Evolutionary conservation across 768 basidiomycete species (phyloP), one percentile per base, ranked within the genome.

Genomic region (Boletus reticulatus): DNA sequence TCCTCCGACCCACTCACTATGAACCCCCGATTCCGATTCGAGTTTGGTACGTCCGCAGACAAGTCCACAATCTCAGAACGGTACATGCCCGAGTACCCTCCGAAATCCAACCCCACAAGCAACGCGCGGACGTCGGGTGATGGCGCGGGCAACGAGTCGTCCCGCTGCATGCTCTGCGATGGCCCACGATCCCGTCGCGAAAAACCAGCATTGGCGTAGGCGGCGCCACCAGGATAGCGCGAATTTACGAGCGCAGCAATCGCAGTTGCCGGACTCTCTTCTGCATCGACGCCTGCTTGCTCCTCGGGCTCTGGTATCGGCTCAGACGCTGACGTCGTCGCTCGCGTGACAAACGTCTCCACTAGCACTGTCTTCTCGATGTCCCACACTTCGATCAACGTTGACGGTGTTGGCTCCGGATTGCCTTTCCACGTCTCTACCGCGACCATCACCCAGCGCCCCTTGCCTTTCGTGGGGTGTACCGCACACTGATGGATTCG

Each of bases 1-100:
- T 99, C 97, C 62, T 95, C 92, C 0, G 94, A 96, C 2, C 92
- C 96, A 22, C 83, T 93, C 29, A 98, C 73, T 70, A 96, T 78
- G 68, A 86, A 98, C 0, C 90, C 92, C 34, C 81, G 76, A 32
- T 75, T 73, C 20, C 78, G 74, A n/a, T 72, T 71, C 19, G 76
- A 70, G 13, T 68, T 64, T 36, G 69, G 70, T 22, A 74, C 63
- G 44, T 81, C 81, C 29, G 61, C 70, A 27, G 65, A 69, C 37
- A 78, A 58, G 41, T 79, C 79, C 39, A 73, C 77, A 51, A 80
- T 76, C 39, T 84, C 84, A 2, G 79, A 76, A 51, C 80, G 72
- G 58, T 84, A 79, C 39, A 79, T 62, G 10, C 76, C 75, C 6
- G 80, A 77, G 65, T 85, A 81, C 0, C 88, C 88, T 12, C 87